A percentile compares a stretch with the other conserved stretches of the same genome.
phyloP scores from a whole-genome alignment of 2,329 filamentous ascomycete genomes.

The Colletotrichum chlorophyti region DNA sequence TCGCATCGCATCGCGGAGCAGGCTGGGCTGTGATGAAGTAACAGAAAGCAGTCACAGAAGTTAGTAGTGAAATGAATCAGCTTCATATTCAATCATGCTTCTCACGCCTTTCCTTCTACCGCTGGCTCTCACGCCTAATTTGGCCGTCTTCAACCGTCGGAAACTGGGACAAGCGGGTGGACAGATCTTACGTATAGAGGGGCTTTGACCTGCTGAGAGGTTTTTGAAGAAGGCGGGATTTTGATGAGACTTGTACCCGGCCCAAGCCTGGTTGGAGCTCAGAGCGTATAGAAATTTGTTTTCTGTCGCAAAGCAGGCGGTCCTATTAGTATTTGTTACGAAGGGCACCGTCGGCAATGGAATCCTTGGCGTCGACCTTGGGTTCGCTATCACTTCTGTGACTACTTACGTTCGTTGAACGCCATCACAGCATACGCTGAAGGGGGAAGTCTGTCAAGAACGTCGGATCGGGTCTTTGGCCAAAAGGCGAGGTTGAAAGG shows the following conservation, averaged over 20 bases:
- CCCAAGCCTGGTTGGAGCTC: conserved; percentile 75
- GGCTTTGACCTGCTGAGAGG: conserved; percentile 71
- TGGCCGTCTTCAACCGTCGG: too few species aligned
- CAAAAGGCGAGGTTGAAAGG: too few species aligned
- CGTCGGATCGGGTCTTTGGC: too few species aligned
- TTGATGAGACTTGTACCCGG: conserved; percentile 66
- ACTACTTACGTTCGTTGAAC: conserved; percentile 22
- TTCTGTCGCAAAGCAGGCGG: conserved; percentile 39
- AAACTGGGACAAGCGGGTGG: too few species aligned
- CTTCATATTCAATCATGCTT: too few species aligned
- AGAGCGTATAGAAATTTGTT: conserved; percentile 69
- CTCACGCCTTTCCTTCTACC: too few species aligned
- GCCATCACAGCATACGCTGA: conserved; percentile 3
- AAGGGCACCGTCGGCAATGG: too few species aligned
- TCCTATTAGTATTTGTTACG: conserved; percentile 6
- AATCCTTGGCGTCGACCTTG: neutral
- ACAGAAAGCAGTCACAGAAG: too few species aligned
- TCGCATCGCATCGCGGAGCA: neutral
- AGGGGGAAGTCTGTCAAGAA: neutral
- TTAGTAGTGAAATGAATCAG: too few species aligned
- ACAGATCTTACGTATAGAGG: conserved; percentile 63
- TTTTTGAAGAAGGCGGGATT: conserved; percentile 76
- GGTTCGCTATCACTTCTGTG: neutral
- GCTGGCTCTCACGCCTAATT: too few species aligned
- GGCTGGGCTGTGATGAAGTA: conserved; percentile 23